Conservation (phyloP, 2,329 filamentous ascomycete genomes). For the Hypoxylon sp. region DNA sequence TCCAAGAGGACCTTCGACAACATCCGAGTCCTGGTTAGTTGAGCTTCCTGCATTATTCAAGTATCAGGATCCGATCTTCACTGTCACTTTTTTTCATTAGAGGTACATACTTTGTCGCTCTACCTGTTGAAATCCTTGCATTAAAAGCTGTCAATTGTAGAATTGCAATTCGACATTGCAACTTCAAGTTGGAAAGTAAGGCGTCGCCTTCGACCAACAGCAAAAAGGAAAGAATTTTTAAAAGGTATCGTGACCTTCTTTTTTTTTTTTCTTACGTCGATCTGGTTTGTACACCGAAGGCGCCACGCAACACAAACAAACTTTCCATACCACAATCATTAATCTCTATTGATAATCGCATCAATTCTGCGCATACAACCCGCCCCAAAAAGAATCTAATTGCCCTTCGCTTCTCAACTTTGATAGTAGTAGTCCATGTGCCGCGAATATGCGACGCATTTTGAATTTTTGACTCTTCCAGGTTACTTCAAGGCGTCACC, state of each 20-base stretch:
- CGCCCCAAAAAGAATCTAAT: slow-evolving; percentile 17
- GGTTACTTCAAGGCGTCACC: slow-evolving; percentile 3
- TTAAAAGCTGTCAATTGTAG: slow-evolving; percentile 20
- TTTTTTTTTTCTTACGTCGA: slow-evolving; percentile 28
- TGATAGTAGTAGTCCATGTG: slow-evolving; percentile 21
- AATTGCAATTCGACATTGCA: slow-evolving; percentile 22
- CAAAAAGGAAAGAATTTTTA: slow-evolving; percentile 16
- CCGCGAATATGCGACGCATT: slow-evolving; percentile 23
- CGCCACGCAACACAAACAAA: slow-evolving; percentile 25
- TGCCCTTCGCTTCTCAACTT: slow-evolving; percentile 18
- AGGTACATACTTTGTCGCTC: slow-evolving; percentile 28
- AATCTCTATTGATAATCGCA: slow-evolving; percentile 1
- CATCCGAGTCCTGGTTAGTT: slow-evolving; percentile 42
- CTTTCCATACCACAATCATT: slow-evolving; percentile 6
- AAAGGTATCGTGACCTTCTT: slow-evolving; percentile 37
- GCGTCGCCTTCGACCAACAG: slow-evolving; percentile 13
- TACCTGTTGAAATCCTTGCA: slow-evolving; percentile 36
- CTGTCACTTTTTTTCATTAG: slow-evolving; percentile 30
- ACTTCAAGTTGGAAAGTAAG: slow-evolving; percentile 15
- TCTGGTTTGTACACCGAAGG: slow-evolving; percentile 17
- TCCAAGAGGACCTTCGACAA: slow-evolving; percentile 31
- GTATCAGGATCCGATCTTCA: slow-evolving; percentile 35
- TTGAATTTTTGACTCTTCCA: slow-evolving; percentile 13
- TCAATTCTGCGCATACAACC: slow-evolving; percentile 19
- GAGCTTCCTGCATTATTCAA: slow-evolving; percentile 37